These are phyloP conservation scores for Phallus indusiatus DNA, from an alignment of 768 basidiomycete species.

Conservation along the genomic window DNA sequence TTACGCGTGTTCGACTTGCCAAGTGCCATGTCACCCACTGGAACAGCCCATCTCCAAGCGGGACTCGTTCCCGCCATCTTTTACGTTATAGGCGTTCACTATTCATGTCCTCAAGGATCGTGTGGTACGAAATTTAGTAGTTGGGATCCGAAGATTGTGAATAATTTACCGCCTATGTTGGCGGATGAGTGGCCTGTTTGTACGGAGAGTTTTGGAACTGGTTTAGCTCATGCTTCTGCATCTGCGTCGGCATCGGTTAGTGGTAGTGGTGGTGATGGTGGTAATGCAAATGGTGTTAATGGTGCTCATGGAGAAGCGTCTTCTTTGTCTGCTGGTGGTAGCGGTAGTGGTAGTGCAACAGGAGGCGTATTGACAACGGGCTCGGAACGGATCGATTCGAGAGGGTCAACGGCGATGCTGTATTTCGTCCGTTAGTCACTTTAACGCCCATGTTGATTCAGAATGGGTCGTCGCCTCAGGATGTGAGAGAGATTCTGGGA, in stretches of 20 bases:
- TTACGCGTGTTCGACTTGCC: constrained; percentile 75
- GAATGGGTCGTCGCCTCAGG: background rate
- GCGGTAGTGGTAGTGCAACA: no score
- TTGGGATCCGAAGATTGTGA: constrained; percentile 4
- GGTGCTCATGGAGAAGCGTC: background rate
- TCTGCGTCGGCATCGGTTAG: background rate
- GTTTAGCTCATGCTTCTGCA: background rate
- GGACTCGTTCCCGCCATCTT: constrained; percentile 27
- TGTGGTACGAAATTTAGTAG: background rate
- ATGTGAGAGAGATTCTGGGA: background rate
- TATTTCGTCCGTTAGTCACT: constrained; percentile 1
- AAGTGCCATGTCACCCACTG: background rate
- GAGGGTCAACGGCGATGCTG: constrained; percentile 4
- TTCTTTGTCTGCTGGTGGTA: background rate
- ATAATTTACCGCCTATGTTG: constrained; percentile 1
- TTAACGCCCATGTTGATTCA: background rate
- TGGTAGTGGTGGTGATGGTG: no score
- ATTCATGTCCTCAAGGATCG: constrained; percentile 34
- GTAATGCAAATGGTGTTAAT: background rate
- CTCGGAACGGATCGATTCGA: background rate
- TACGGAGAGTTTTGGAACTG: background rate
- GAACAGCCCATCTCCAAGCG: background rate
- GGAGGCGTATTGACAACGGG: background rate
- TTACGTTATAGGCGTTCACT: constrained; percentile 80
- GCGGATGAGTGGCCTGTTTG: constrained; percentile 8